A percentile compares a stretch with the other conserved stretches of the same genome.
Evolutionary conservation across 805 yeast species (phyloP).

Genomic region (Maudiozyma barnettii): DNA sequence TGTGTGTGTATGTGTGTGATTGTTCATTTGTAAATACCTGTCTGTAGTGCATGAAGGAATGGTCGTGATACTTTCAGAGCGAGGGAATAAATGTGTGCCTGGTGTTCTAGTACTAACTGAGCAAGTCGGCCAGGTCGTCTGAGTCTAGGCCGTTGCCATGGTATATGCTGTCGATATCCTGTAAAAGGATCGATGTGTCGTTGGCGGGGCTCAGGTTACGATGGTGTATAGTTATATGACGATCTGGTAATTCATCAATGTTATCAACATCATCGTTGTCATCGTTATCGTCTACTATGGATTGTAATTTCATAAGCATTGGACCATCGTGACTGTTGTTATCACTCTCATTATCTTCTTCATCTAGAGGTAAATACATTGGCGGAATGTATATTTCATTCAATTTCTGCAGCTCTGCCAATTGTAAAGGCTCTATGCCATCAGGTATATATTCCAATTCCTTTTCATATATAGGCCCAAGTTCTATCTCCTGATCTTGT

Average conservation of each 20-base stretch:
- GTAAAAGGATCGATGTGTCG: not conserved
- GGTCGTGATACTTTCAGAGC: too few relatives aligned
- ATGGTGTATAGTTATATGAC: too few relatives aligned
- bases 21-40: too few relatives aligned
- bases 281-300: conserved; percentile 3
- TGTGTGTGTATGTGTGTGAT: too few relatives aligned
- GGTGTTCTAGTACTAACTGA: too few relatives aligned
- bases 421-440: conserved; percentile 34
- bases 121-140: conserved; percentile 18
- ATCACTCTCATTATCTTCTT: not conserved
- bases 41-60: too few relatives aligned
- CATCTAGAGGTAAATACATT: not conserved
- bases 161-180: conserved; percentile 12
- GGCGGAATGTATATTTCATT: conserved; percentile 4
- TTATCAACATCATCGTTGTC: not conserved
- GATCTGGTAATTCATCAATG: too few relatives aligned
- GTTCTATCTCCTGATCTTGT: conserved; percentile 22
- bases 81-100: too few relatives aligned
- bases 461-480: conserved; percentile 34
- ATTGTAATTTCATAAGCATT: conserved; percentile 2
- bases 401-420: conserved; percentile 25
- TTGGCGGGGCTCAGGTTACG: too few relatives aligned
- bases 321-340: not conserved
- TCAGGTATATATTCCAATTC: conserved; percentile 38
- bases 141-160: conserved; percentile 20